Evolutionary conservation across 371 early-diverging fungal species (phyloP).

Genomic region (Mortierella sp.): DNA sequence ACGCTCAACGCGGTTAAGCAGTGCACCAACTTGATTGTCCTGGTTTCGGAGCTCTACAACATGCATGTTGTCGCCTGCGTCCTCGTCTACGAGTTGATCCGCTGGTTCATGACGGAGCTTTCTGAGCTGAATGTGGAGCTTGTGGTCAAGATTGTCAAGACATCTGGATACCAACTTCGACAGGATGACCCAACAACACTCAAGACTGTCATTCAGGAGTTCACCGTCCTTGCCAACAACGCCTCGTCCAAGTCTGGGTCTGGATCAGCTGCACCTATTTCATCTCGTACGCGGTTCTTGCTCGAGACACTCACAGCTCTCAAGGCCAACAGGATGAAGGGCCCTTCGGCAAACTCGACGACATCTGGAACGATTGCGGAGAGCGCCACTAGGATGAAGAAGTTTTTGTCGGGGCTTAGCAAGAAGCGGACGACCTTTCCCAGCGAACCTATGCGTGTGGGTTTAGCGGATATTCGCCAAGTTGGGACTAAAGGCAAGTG

Average conservation of each 20-base stretch:
- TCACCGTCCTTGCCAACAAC: slow-evolving; percentile 41
- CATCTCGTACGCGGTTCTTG: slow-evolving; percentile 91
- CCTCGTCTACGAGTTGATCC: slow-evolving; percentile 90
- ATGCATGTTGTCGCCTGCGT: slow-evolving; percentile 90
- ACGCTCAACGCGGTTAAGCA: slow-evolving; percentile 71
- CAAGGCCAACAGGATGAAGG: slow-evolving; percentile 93
- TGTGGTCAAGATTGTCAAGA: slow-evolving; percentile 86
- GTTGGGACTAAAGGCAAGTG: slow-evolving; percentile 88
- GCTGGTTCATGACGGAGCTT: slow-evolving; percentile 74
- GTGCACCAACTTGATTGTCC: slow-evolving; percentile 84
- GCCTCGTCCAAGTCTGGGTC: slow-evolving; percentile 28
- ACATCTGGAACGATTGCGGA: slow-evolving; percentile 69
- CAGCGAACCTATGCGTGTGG: slow-evolving; percentile 87
- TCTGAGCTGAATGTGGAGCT: slow-evolving; percentile 91
- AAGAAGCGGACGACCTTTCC: slow-evolving; percentile 72
- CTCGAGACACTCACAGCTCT: slow-evolving; percentile 92
- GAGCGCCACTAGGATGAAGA: slow-evolving; percentile 81
- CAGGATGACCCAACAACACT: slow-evolving; percentile 93
- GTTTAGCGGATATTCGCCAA: slow-evolving; percentile 89
- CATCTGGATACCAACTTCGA: slow-evolving; percentile 90
- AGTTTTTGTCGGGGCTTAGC: slow-evolving; percentile 79
- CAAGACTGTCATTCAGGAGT: slow-evolving; percentile 85
- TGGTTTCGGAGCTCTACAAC: slow-evolving; percentile 91
- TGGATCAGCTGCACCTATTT: slow-evolving; percentile 28
- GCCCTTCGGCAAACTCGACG: slow-evolving; percentile 65